A percentile compares a stretch with the other conserved stretches of the same genome.
phyloP scores from a whole-genome alignment of 805 yeast genomes.

The Pichia membranifaciens region DNA sequence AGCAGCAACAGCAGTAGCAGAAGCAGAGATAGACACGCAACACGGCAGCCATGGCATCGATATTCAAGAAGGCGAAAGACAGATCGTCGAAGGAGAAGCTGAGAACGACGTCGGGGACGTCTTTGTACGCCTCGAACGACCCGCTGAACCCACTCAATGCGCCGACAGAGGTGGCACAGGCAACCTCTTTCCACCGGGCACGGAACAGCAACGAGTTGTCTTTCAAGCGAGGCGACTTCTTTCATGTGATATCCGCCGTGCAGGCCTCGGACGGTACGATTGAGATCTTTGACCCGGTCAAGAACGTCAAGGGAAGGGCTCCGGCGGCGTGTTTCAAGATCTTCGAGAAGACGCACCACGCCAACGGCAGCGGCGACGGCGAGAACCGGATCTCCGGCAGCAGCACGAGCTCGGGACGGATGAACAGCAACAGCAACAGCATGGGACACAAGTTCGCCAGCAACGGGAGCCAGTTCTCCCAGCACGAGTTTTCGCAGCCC shows the following conservation, averaged over 20 bases:
- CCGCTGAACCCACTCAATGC: constrained; percentile 32
- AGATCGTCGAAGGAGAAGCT: constrained; percentile 29
- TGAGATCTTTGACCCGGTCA: constrained; percentile 83
- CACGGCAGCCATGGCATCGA: constrained; percentile 19
- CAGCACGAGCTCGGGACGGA: background rate
- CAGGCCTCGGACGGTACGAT: constrained; percentile 40
- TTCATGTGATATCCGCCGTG: constrained; percentile 65
- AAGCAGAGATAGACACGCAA: too few species aligned
- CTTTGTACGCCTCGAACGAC: constrained; percentile 2
- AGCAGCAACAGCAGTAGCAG: too few species aligned
- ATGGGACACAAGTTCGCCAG: background rate
- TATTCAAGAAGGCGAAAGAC: constrained; percentile 24
- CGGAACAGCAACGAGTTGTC: constrained; percentile 77
- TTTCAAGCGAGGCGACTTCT: constrained; percentile 80
- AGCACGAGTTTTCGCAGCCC: too few species aligned
- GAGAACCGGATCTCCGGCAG: constrained; percentile 8
- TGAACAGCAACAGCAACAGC: background rate
- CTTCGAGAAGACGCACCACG: constrained; percentile 52
- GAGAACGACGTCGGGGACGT: constrained; percentile 14
- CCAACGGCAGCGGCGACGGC: constrained; percentile 18
- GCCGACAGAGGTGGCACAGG: constrained; percentile 81
- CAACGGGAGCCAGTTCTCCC: constrained; percentile 18
- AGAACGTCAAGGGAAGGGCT: constrained; percentile 75
- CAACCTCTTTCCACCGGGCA: constrained; percentile 69
- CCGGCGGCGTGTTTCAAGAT: constrained; percentile 81